Base-by-base conservation (phyloP, 164 flowering plant genomes). In the Liquidambar formosana region DNA sequence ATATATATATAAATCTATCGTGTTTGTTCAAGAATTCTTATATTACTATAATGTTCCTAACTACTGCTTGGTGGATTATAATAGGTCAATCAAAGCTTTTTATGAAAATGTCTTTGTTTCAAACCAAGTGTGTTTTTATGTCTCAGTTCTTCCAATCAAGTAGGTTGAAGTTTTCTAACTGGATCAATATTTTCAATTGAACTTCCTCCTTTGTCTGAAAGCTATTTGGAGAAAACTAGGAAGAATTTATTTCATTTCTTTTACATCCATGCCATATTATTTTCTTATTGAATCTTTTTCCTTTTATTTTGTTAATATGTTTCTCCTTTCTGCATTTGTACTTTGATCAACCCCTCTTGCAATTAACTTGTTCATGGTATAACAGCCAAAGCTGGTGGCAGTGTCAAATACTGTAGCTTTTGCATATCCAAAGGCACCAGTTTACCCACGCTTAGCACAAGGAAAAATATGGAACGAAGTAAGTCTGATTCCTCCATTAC, bases 381-480 rank as follows among this genome's bases (percentile, higher is more conserved):
- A 67, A 76, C 79, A 90, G 98, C 96, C 96, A 61, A 91, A 89
- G 83, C 70, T 90, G 74, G 80, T 90, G 25, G 91, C 96, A 0
- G 80, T 89, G 9, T 93, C 96, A 58, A 89, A 93, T 77, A 47
- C 61, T 43, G 67, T 90, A 27, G 63, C 81, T 57, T 93, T 89
- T 77, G 80, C 75, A 16, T 84, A 91, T 79, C 96, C 97, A 63
- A 86, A 88, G 64, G 96, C 94, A 52, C 94, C 96, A 10, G 83
- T 88, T 61, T 93, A 89, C 75, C 97, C 97, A 18, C 91, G 97
- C 27, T 74, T 93, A 26, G 96, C 96, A 48, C 97, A 89, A 75
- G 97, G 96, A 53, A 89, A 89, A 73, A 48, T 69, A 47, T 88
- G 97, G 97, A 80, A 90, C 78, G 96, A 90, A 77, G 96, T 90